A percentile compares a stretch with the other conserved stretches of the same genome.
phyloP scores from a whole-genome alignment of 1,139 yeast species.

The Sugiyamaella pinicola region DNA sequence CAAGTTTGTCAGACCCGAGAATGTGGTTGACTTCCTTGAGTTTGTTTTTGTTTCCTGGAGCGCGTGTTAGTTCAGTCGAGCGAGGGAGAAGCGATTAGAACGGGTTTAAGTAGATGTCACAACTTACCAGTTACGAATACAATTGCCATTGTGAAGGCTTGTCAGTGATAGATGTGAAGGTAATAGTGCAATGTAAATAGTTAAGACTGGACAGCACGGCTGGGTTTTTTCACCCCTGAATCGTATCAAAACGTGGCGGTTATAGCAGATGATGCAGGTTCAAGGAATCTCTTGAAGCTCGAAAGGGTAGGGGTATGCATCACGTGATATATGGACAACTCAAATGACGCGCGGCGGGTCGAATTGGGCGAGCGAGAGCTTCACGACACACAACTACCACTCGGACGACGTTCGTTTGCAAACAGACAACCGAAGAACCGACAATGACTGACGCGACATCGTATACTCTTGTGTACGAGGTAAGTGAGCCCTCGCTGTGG shows the following conservation, averaged over 20 bases:
- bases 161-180: neutral
- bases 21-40: constrained; percentile 80
- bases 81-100: no score
- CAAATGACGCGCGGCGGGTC: constrained; percentile 11
- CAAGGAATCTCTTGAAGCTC: neutral
- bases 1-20: constrained; percentile 56
- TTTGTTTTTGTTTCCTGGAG: constrained; percentile 82
- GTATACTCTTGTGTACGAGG: constrained; percentile 43
- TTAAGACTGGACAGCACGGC: neutral
- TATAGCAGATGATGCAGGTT: neutral
- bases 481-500: constrained; percentile 24
- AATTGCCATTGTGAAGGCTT: constrained; percentile 1
- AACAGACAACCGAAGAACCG: neutral
- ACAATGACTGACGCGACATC: constrained; percentile 42
- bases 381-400: constrained; percentile 7
- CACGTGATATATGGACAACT: constrained; percentile 27
- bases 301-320: constrained; percentile 8
- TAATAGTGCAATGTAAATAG: no score
- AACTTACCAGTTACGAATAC: constrained; percentile 25
- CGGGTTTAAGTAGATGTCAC: no score
- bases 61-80: neutral
- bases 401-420: neutral
- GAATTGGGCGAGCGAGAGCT: neutral
- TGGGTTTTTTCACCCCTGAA: constrained; percentile 10
- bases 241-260: neutral